Base-by-base conservation (phyloP, 495 filamentous ascomycete genomes). In the Trichoderma asperelloides region DNA sequence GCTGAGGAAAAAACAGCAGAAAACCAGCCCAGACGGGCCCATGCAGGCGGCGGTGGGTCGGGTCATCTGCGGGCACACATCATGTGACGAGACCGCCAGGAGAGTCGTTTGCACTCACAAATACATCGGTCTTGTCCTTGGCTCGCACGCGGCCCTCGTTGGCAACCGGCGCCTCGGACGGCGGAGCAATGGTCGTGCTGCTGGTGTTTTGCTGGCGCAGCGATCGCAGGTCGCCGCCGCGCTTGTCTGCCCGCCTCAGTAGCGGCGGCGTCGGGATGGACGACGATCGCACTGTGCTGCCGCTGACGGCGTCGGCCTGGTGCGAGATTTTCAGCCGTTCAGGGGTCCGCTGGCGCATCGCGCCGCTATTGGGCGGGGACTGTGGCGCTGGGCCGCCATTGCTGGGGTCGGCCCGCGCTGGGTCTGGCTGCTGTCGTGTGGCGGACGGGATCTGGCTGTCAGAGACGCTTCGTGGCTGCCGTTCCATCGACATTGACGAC, bases 121-220 rank as follows among this genome's bases (percentile, higher is more conserved):
- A 96, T 81, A 96, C 90, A 84, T 96, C 91, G 74, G 90, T 83
- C 92, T 96, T 96, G 80, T 88, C 90, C 78, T 85, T 88, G 75
- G 88, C 79, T 74, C 89, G 88, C 74, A 85, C 87, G 78, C 91
- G 93, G 84, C 91, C 89, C 85, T 92, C 91, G 83, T 93, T 91
- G 71, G 87, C 91, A 75, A 90, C 82, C 70, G 88, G 87, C 74
- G 91, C 23, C 51, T 60, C 51, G 8, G 51, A 60, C 21, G 51
- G 68, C 25, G n/a, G n/a, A n/a, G 55, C 57, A 62, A 40, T 33
- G 6, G 25, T 11, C 2, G 16, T 33, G 55, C 23, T 37, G 55
- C 30, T 21, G 43, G 25, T 68, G 64, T 70, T 65, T 65, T 41
- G 80, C 79, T 83, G 82, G 79, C 86, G 88, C 70, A 88, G 87